Evolutionary conservation across 2,329 filamentous ascomycete species (phyloP).

Genomic region (Paecilomyces sp.): DNA sequence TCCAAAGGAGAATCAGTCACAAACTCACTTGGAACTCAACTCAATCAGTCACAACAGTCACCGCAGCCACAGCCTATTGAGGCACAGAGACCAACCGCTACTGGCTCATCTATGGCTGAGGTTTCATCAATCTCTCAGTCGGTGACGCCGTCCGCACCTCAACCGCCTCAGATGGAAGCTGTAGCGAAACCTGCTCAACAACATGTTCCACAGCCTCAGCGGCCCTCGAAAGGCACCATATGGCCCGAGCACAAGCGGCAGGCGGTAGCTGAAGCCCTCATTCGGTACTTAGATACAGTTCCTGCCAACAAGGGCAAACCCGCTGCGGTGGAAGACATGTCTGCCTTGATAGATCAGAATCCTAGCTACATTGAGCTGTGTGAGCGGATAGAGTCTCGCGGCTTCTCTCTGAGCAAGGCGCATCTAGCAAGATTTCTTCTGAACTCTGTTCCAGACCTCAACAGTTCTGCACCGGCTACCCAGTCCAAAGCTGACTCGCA

Average conservation of each 20-base stretch:
- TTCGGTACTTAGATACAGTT: conserved; percentile 37
- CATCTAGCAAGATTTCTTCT: conserved; percentile 46
- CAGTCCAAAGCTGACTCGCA: background rate
- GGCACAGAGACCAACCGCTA: background rate
- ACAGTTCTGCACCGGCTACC: conserved; percentile 1
- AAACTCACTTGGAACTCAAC: background rate
- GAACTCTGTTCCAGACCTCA: conserved; percentile 20
- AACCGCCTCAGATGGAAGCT: background rate
- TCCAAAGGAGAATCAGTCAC: background rate
- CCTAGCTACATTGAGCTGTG: conserved; percentile 52
- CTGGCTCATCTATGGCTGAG: background rate
- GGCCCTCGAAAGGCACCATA: conserved; percentile 26
- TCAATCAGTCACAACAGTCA: background rate
- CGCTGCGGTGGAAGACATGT: conserved; percentile 34
- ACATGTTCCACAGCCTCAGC: background rate
- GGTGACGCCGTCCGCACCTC: background rate
- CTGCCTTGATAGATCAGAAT: conserved; percentile 44
- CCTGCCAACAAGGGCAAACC: conserved; percentile 35
- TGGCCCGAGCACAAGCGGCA: conserved; percentile 46
- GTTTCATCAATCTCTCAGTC: background rate
- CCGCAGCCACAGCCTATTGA: background rate
- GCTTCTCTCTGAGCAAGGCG: conserved; percentile 45
- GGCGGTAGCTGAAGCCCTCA: conserved; percentile 44
- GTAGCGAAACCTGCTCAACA: background rate
- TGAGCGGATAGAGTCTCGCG: conserved; percentile 43